Conservation (phyloP, 441 rosid species). For the Arabidopsis lyrata region DNA sequence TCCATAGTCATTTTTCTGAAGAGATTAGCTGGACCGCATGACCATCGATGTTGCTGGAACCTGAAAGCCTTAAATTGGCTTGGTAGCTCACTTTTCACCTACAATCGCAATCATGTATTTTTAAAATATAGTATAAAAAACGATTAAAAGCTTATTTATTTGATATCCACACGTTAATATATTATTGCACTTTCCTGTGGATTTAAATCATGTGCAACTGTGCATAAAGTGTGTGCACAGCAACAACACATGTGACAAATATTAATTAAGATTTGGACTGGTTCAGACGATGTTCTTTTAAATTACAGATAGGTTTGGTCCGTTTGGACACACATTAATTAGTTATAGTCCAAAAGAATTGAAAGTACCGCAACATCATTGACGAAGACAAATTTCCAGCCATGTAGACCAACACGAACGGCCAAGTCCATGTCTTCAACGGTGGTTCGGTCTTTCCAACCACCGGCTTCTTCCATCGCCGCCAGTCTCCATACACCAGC, state of each 20-base stretch:
- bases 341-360: neutral
- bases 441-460: conserved; percentile 61
- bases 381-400: conserved; percentile 65
- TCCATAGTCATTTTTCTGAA: conserved; percentile 56
- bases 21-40: conserved; percentile 69
- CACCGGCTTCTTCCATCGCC: conserved; percentile 63
- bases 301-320: neutral
- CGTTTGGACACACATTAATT: neutral
- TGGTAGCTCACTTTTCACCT: conserved; percentile 63
- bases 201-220: conserved; percentile 17
- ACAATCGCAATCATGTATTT: neutral
- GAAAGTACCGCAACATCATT: conserved; percentile 49
- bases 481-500: conserved; percentile 71
- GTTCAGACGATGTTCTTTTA: neutral
- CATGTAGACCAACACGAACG: conserved; percentile 59
- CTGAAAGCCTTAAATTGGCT: conserved; percentile 65
- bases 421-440: conserved; percentile 75
- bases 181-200: neutral
- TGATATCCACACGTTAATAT: neutral
- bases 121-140: neutral
- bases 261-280: conserved; percentile 25
- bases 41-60: conserved; percentile 65
- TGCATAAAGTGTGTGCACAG: conserved; percentile 29
- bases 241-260: conserved; percentile 38
- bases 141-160: neutral